Conservation (phyloP, 139 green algal genomes). For the Chlamydomonas sp. region DNA sequence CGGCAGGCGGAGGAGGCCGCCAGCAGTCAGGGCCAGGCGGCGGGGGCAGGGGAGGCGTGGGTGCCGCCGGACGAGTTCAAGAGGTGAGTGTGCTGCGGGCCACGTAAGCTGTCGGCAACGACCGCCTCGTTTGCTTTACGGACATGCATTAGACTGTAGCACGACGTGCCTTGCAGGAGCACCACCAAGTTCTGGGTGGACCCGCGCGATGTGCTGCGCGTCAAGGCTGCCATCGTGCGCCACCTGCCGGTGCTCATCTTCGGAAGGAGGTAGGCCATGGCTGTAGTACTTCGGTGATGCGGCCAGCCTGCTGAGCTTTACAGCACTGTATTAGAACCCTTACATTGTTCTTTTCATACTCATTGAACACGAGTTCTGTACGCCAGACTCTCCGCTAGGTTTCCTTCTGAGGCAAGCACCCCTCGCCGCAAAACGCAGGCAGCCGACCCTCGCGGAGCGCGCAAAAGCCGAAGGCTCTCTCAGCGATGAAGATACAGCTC, state of each 20-base stretch:
- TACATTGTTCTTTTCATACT: no score
- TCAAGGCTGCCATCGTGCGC: constrained; percentile 73
- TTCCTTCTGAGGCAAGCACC: no score
- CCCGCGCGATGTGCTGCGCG: constrained; percentile 62
- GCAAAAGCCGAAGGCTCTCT: no score
- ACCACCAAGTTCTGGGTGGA: constrained; percentile 89
- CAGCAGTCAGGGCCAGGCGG: neutral
- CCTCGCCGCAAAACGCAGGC: no score
- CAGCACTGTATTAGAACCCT: no score
- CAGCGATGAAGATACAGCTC: no score
- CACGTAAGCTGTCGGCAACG: neutral
- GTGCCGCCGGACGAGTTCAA: constrained; percentile 44
- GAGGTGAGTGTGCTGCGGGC: neutral
- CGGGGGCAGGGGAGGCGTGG: neutral
- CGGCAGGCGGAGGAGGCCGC: neutral
- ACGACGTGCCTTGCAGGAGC: constrained; percentile 18
- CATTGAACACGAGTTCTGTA: no score
- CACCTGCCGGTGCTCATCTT: constrained; percentile 89
- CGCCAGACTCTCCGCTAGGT: no score
- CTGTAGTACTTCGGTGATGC: no score
- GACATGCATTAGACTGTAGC: no score
- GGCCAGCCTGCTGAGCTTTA: no score
- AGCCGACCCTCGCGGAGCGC: no score
- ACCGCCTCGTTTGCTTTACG: neutral
- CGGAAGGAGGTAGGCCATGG: constrained; percentile 42